phyloP scores from a whole-genome alignment of 805 yeast species.

The Kuraishia floccosa region DNA sequence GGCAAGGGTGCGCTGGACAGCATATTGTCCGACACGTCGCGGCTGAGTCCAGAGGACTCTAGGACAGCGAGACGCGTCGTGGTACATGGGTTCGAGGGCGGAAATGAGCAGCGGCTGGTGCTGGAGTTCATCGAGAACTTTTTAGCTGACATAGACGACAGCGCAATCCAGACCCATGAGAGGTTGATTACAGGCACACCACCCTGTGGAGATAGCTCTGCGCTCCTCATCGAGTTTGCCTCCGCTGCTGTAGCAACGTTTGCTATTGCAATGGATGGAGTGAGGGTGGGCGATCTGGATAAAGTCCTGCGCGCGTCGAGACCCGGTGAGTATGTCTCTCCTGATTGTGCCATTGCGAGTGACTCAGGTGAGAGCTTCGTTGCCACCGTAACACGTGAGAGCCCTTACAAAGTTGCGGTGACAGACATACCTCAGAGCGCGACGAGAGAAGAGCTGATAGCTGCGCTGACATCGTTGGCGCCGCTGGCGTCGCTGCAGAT shows the following conservation, averaged over 20 bases:
- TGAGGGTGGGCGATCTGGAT: constrained; percentile 12
- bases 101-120: constrained; percentile 18
- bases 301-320: constrained; percentile 20
- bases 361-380: constrained; percentile 4
- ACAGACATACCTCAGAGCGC: constrained; percentile 29
- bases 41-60: constrained; percentile 14
- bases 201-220: constrained; percentile 17
- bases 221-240: constrained; percentile 38
- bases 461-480: constrained; percentile 28
- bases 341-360: constrained; percentile 6
- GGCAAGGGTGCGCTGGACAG: constrained; percentile 6
- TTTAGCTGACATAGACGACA: constrained; percentile 29
- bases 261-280: constrained; percentile 29
- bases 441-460: constrained; percentile 29
- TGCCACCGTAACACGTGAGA: constrained; percentile 21
- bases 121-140: constrained; percentile 33
- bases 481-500: constrained; percentile 26
- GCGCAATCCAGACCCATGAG: constrained; percentile 20
- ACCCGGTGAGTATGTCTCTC: constrained; percentile 34
- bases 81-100: constrained; percentile 7
- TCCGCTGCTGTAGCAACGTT: constrained; percentile 44
- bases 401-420: constrained; percentile 33
- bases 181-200: constrained; percentile 19
- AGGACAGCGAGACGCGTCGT: constrained; percentile 12
- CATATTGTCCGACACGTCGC: constrained; percentile 9